Evolutionary conservation across 2,329 filamentous ascomycete genomes (phyloP).

Genomic region (Pyrenochaeta sp.): DNA sequence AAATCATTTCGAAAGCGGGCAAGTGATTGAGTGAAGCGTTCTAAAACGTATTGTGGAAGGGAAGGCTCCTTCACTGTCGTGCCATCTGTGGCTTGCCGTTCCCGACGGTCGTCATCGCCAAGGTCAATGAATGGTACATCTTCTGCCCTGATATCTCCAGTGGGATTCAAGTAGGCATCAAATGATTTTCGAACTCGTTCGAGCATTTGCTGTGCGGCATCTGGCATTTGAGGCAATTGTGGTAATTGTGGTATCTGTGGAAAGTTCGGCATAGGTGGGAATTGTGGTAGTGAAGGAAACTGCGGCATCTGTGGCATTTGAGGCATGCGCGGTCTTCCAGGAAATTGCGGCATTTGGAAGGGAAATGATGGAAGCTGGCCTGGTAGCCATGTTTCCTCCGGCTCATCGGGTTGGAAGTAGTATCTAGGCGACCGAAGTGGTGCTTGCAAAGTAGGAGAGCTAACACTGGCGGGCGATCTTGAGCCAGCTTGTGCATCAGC

Average conservation of each 20-base stretch:
- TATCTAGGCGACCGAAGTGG: conserved; percentile 45
- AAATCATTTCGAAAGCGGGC: conserved; percentile 57
- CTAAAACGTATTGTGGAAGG: conserved; percentile 55
- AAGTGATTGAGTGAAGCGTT: conserved; percentile 54
- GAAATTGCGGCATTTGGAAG: conserved; percentile 47
- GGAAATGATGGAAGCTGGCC: conserved; percentile 45
- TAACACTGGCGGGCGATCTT: conserved; percentile 38
- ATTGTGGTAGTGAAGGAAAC: conserved; percentile 39
- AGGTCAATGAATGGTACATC: conserved; percentile 47
- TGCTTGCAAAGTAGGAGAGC: conserved; percentile 40
- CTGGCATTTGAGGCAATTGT: conserved; percentile 37
- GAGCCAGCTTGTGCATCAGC: conserved; percentile 35
- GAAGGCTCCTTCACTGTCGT: conserved; percentile 48
- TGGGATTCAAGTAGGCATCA: conserved; percentile 54
- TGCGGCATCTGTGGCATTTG: conserved; percentile 42
- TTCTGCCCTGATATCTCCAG: conserved; percentile 41
- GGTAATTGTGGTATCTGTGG: conserved; percentile 31
- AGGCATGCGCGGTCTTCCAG: conserved; percentile 39
- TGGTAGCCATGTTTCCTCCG: conserved; percentile 47
- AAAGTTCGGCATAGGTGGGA: conserved; percentile 42
- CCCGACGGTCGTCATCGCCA: conserved; percentile 45
- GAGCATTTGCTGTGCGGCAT: conserved; percentile 45
- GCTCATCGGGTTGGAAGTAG: conserved; percentile 47
- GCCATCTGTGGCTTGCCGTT: conserved; percentile 43
- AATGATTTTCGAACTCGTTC: conserved; percentile 50